These are phyloP conservation scores for Eryngium alpinum DNA, from an alignment of 140 eudicot species.

Conservation along the genomic window DNA sequence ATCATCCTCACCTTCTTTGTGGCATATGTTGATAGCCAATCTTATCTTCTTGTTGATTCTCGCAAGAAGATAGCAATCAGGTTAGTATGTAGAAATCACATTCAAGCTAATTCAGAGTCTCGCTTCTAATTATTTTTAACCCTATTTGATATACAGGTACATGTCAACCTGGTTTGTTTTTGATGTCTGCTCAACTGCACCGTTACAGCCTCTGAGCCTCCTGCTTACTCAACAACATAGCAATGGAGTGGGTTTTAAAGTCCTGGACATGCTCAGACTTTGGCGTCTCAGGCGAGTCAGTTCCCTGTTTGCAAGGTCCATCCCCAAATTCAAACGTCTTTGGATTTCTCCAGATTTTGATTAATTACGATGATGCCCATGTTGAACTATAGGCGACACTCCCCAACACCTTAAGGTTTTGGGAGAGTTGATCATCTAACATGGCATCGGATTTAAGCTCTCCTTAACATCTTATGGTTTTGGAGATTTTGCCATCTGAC, in stretches of 20 bases:
- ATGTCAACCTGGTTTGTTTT: constrained; percentile 86
- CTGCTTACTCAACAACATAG: constrained; percentile 56
- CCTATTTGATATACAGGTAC: constrained; percentile 55
- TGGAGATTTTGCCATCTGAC: no score
- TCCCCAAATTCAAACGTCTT: constrained; percentile 11
- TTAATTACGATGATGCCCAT: constrained; percentile 7
- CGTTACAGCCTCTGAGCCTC: constrained; percentile 70
- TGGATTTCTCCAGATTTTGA: constrained; percentile 4
- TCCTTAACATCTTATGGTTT: no score
- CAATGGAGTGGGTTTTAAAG: constrained; percentile 57
- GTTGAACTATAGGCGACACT: no score
- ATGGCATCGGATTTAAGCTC: no score
- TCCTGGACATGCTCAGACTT: constrained; percentile 87
- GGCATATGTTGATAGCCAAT: constrained; percentile 70
- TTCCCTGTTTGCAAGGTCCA: constrained; percentile 87
- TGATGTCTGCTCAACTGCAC: constrained; percentile 88
- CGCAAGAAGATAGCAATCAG: constrained; percentile 78
- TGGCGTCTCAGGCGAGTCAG: constrained; percentile 99
- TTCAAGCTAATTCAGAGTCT: neutral
- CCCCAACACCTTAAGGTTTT: no score
- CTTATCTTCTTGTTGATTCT: constrained; percentile 68
- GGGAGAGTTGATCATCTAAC: no score
- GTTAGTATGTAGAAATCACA: constrained; percentile 27
- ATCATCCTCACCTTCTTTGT: constrained; percentile 94
- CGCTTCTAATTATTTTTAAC: neutral